Conservation (phyloP, 176 grass and related monocot species). For the Bothriochloa decipiens region DNA sequence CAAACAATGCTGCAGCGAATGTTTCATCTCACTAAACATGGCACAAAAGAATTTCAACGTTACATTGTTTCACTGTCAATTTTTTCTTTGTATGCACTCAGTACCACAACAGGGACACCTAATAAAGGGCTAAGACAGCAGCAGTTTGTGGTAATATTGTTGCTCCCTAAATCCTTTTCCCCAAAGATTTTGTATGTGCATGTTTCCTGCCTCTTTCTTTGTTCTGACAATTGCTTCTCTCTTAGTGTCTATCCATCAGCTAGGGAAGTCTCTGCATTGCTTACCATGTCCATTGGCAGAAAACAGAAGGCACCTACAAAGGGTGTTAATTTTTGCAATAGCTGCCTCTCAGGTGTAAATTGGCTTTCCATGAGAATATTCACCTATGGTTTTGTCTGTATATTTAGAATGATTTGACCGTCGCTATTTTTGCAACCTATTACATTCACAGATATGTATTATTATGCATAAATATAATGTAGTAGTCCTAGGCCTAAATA, state of each 20-base stretch:
- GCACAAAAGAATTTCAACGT: neutral
- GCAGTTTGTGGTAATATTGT: slow-evolving; percentile 35
- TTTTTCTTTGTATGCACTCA: slow-evolving; percentile 27
- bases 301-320: slow-evolving; percentile 41
- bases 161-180: neutral
- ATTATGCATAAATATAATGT: slow-evolving; percentile 41
- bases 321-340: slow-evolving; percentile 42
- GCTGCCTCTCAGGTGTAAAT: slow-evolving; percentile 59
- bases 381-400: slow-evolving; percentile 54
- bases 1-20: slow-evolving; percentile 30
- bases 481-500: slow-evolving; percentile 15
- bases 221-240: slow-evolving; percentile 29
- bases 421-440: slow-evolving; percentile 43
- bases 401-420: slow-evolving; percentile 45
- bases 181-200: neutral
- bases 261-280: slow-evolving; percentile 41
- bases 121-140: slow-evolving; percentile 6
- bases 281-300: slow-evolving; percentile 43
- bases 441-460: slow-evolving; percentile 53
- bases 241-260: slow-evolving; percentile 45
- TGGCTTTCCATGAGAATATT: slow-evolving; percentile 52
- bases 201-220: neutral
- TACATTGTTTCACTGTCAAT: slow-evolving; percentile 14
- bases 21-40: slow-evolving; percentile 26
- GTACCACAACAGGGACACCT: slow-evolving; percentile 80